Base-by-base conservation (phyloP, 805 yeast species). In the Sugiyamaella marilandica region DNA sequence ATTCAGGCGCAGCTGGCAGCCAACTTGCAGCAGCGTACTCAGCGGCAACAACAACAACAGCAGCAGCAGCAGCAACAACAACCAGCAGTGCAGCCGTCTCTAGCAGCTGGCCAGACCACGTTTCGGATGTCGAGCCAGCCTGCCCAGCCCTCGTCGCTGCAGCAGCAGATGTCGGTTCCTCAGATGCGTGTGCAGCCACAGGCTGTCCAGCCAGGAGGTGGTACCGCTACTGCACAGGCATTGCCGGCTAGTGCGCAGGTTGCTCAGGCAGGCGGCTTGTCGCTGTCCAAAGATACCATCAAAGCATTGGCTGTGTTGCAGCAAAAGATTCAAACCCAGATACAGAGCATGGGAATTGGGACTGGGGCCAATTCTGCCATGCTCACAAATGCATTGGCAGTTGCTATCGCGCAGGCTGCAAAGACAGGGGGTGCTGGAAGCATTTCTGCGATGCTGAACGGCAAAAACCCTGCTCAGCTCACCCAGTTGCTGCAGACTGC, bases 341-440 rank as follows among this genome's bases (percentile, higher is more conserved):
- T 95, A 32, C 87, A 87, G 62, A 87, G 85, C 52, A 85, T 81
- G 60, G 81, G 88, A 54, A 80, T 84, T 55, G 88, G 85, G 54
- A 87, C 88, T 37, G 90, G 85, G 24, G 82, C 89, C 5, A 88
- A 92, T 48, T 87, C 96, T 0, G 87, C 83, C 54, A 82, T 90
- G 51, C 74, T 91, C 60, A 91, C 97, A 8, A 90, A 87, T 61
- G 96, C 97, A 1, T 75, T 91, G 59, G 96, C 97, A 2, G 86
- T 91, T 74, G 92, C 96, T 0, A 89, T 91, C 57, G 92, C 95
- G 10, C 91, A 84, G 59, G 91, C 91, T 7, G 96, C 96, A 0
- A 87, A 90, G 61, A 67, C 66, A 14, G 70, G 70, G 19, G 62
- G 64, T 8, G 51, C 59, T 14, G 49, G 52, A 14, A 65, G 56